Evolutionary conservation across 2,329 filamentous ascomycete species (phyloP).

Genomic region (Nothophoma quercina): DNA sequence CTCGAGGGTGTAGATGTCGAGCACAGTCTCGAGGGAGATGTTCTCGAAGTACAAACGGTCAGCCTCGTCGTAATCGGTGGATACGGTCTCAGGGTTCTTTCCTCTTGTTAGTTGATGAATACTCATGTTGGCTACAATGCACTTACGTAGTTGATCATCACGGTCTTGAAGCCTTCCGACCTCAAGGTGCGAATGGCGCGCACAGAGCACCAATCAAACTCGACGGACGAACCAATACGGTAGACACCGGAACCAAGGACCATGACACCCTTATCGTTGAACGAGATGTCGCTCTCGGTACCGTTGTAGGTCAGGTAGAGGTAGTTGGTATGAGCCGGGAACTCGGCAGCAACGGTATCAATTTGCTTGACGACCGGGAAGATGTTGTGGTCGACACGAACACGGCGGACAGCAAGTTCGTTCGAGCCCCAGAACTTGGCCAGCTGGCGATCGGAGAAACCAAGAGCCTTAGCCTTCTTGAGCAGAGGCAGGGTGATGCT

Average conservation of each 20-base stretch:
- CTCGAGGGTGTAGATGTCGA: slow-evolving; percentile 94
- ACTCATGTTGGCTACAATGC: neutral
- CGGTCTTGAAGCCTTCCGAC: slow-evolving; percentile 84
- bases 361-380: slow-evolving; percentile 96
- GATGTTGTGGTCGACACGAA: slow-evolving; percentile 86
- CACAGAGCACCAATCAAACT: slow-evolving; percentile 99
- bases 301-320: slow-evolving; percentile 97
- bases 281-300: slow-evolving; percentile 80
- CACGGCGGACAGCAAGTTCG: slow-evolving; percentile 84
- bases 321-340: slow-evolving; percentile 94
- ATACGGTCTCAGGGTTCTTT: slow-evolving; percentile 89
- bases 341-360: slow-evolving; percentile 96
- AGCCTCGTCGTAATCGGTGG: slow-evolving; percentile 92
- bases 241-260: slow-evolving; percentile 96
- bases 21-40: slow-evolving; percentile 85
- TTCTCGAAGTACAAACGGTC: slow-evolving; percentile 97
- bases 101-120: neutral
- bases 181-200: slow-evolving; percentile 90
- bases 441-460: slow-evolving; percentile 92
- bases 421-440: slow-evolving; percentile 95
- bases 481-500: slow-evolving; percentile 71
- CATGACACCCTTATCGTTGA: slow-evolving; percentile 93
- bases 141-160: slow-evolving; percentile 49
- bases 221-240: slow-evolving; percentile 95
- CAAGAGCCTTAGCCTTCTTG: slow-evolving; percentile 87